Evolutionary conservation across 129 eudicot genomes (phyloP), one percentile per base, ranked within the genome.

Genomic region (Escallonia rubra): DNA sequence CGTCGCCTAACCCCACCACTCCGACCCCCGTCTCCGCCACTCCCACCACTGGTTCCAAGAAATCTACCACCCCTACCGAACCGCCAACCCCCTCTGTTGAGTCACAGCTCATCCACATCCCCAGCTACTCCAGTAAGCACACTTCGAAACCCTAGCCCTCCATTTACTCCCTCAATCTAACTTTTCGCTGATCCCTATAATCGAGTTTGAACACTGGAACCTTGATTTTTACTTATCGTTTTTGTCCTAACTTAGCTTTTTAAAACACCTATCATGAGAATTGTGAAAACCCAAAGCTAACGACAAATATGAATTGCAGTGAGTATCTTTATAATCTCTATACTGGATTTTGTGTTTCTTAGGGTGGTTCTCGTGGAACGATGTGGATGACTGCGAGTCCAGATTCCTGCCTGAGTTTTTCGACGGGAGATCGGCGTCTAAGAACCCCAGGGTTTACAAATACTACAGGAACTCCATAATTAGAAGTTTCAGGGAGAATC

Each of bases 301-400:
- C 16, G 16, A 47, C 34, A 23, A 23, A 9, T 43, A 13, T 71
- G 43, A 52, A 53, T 42, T 42, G 14, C 43, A 14, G 7, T 38
- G 67, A 52, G 4, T 61, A 6, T 7, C 39, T 23, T 48, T n/a
- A 15, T 34, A 41, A 59, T 66, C 3, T 15, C 44, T 57, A 40
- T 43, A 3, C 46, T 41, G 16, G 48, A 12, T 74, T 61, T 14
- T 53, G 75, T 63, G 61, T n/a, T 55, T 41, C 11, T 11, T 51
- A 93, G 98, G 88, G 34, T 93, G 99, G 99, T 93, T 93, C 70
- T 76, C 84, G 41, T 89, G 96, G 96, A 74, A 80, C 73, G 76
- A 67, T 38, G 72, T 89, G 48, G 90, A 93, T 63, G 95, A 89
- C 68, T 76, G 87, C 51, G 98, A 93, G 81, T 51, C 64, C 2